Base-by-base conservation (phyloP, 495 filamentous ascomycete genomes). In the Xylaria cubensis region DNA sequence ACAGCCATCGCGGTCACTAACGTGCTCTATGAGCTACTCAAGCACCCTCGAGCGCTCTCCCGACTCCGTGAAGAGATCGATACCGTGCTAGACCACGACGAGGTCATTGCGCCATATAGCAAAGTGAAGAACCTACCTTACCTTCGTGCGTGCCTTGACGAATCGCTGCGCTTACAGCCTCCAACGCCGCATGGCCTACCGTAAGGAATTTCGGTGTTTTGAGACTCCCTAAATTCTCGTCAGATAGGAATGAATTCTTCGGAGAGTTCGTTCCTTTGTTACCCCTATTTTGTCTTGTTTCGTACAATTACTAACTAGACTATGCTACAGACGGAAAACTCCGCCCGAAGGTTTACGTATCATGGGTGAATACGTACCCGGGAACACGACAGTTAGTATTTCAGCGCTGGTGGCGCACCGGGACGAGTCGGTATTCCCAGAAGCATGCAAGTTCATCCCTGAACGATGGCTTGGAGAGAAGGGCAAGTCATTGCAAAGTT, bases 81-180 rank as follows among this genome's bases (percentile, higher is more conserved):
- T 21, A 75, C 80, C 19, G 87, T 92, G 21, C 79, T 90, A 63
- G 90, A 89, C 2, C 79, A 78, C 51, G 83, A 84, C 19, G 77
- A 75, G 41, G 41, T 46, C 12, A 55, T 76, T 21, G 73, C 64
- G 17, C 44, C 75, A 3, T 78, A 77, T 39, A 72, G 72, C 4
- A 77, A 77, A 68, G 73, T 78, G 8, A 64, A 75, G 12, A 69
- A 81, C 4, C 76, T 88, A 0, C 79, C 78, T 0, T 90, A 89
- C 74, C 79, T 90, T n/a, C 77, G 82, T 24, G 89, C 89, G 3
- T 84, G 86, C n/a, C 74, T 90, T n/a, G 79, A 83, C 2, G 89
- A 91, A 75, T 78, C 79, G 0, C 78, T 90, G 9, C 82, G 89
- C 12, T 73, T 90, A 10, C 85, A 81, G 66, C 88, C 88, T 26